Evolutionary conservation across 169 alveolate genomes (phyloP), one percentile per base, ranked within the genome.

Genomic region (Theileria sp.): DNA sequence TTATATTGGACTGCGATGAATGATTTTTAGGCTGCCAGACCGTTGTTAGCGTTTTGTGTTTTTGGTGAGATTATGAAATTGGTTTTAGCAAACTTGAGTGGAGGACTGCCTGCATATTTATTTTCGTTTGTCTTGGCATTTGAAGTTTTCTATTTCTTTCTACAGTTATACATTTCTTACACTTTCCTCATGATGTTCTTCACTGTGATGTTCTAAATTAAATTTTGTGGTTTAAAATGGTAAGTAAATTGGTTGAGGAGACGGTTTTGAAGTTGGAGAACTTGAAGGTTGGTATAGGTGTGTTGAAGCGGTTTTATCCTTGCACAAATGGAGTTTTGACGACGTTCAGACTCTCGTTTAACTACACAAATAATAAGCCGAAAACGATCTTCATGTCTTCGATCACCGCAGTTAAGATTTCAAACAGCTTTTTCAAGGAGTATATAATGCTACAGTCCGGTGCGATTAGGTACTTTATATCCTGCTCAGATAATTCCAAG

Each of bases 151-250:
- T 93, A 93, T 87, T 92, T 93, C 79, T 93, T 93, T 79, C 91
- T 93, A 15, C 96, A 93, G 93, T 88, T 95, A 82, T 93, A 90
- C 81, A 93, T 93, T 49, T 92, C 96, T 61, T 93, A 93, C 87
- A 93, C 96, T 5, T 92, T 93, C 92, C 91, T 93, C 56, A 93
- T 95, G 36, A 92, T 93, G 95, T 93, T 93, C 85, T 93, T 92
- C 84, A 93, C 95, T n/a, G 96, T 93, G 61, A 88, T 93, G 93
- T 93, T 93, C 87, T 93, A 80, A 81, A 58, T 15, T n/a, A n/a
- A n/a, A n/a, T n/a, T n/a, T n/a, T n/a, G n/a, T n/a, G n/a, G n/a
- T 21, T n/a, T 58, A 44, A 36, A 19, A 64, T 25, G 28, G 71
- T 44, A 70, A 36, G 34, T 75, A 67, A 77, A 32, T n/a, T 74